Evolutionary conservation across 768 basidiomycete genomes (phyloP), one percentile per base, ranked within the genome.

Genomic region (Candolleomyces eurysporus): DNA sequence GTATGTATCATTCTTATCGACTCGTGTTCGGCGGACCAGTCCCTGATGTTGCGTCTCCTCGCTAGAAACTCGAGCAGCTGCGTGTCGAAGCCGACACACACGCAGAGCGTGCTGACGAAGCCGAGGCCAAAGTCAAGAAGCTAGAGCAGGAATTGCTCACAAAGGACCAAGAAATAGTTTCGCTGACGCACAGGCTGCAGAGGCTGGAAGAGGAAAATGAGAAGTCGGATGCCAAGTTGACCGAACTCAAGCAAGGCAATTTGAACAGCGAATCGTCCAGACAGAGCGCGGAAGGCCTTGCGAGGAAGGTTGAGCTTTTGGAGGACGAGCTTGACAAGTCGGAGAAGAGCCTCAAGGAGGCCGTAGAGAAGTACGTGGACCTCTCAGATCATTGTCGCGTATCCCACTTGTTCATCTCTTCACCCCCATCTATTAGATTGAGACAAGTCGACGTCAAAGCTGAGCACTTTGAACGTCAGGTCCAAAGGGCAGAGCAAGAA

Each of bases 401-500:
- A 61, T 69, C 39, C 40, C 46, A 31, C 43, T 17, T 5, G 5
- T 61, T 39, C 67, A 62, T 60, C 59, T 58, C 17, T 4, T 60
- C 66, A 57, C 45, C 46, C 14, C 4, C 17, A 10, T 52, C 16
- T 32, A 54, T 31, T 54, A 98, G 96, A 75, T 82, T 99, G 68
- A 83, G 96, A 64, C 93, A 96, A 71, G 94, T 96, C 60, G 97
- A 99, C 72, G 90, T 98, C 76, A 99, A 98, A 80, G 96, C 96
- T 10, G 97, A 99, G 75, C 94, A 98, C 78, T 97, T 93, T 72
- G 96, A 98, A 77, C 87, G 95, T 53, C 92, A 96, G 72, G 88
- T 97, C 19, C 81, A 86, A 65, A 85, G 91, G 48, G 79, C 85
- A 52, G 96, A 98, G 73, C 87, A 91, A 71, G 97, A 99, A 75